Base-by-base conservation (phyloP, 345 rosid species). In the Microcos paniculata region DNA sequence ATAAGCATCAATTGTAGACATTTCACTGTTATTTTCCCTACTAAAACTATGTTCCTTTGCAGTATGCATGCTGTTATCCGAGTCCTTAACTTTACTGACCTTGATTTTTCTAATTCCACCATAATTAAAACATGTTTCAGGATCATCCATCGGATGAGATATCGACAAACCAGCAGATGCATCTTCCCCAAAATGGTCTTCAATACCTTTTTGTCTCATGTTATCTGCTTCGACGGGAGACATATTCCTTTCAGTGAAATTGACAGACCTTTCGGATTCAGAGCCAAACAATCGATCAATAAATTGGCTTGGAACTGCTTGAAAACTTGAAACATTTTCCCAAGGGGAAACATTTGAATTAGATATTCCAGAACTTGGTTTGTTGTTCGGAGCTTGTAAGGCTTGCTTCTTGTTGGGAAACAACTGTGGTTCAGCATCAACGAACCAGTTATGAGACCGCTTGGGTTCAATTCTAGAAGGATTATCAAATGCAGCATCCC, bases 321-420 rank as follows among this genome's bases (percentile, higher is more conserved):
- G 92, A 70, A 90, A 88, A 79, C 86, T 81, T 19, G 93, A 76
- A 26, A 88, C 56, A 59, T 80, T 87, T 30, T 86, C 89, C 98
- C 98, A 94, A 35, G 84, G 73, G 81, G 89, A 75, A 81, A 80
- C 82, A 72, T 78, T 75, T 42, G 87, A 73, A 77, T 69, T 75
- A 58, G 88, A 63, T 53, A 82, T 65, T 43, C 81, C 90, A 66
- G 84, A 76, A 40, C 76, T 73, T 28, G 83, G 40, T 49, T 76
- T 77, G 51, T 82, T 78, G 49, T 70, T 72, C 62, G 88, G 84
- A 76, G 80, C 84, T 70, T 87, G 88, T 21, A 82, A 73, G 19
- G 90, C 91, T 85, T 88, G 97, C 83, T 87, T 94, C 87, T 92
- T 92, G 87, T 85, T 89, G 12, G 94, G 87, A 70, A 89, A 89